phyloP scores from a whole-genome alignment of 148 eudicot genomes.

The Nyssa sinensis region DNA sequence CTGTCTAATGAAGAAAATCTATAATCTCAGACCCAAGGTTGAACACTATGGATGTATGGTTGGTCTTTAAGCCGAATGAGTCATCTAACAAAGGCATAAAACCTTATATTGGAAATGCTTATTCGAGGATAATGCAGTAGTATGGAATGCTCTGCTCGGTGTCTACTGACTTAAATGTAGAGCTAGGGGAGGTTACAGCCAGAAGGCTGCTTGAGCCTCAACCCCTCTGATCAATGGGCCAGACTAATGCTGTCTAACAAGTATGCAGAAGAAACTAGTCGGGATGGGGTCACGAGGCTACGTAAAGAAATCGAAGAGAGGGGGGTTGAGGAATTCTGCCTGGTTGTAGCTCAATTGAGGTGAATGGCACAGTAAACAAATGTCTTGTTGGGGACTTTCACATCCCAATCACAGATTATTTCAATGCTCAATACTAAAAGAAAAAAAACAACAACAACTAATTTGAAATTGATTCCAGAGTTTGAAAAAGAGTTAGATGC shows the following conservation, averaged over 20 bases:
- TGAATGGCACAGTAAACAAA: neutral
- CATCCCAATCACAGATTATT: too few relatives aligned
- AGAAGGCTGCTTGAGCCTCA: neutral
- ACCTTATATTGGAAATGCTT: neutral
- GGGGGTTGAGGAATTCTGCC: neutral
- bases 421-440: neutral
- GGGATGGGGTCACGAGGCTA: neutral
- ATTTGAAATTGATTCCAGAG: neutral
- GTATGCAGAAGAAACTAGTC: neutral
- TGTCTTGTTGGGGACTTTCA: neutral
- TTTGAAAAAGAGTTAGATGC: neutral
- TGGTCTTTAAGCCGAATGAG: neutral
- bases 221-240: neutral
- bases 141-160: neutral
- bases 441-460: neutral
- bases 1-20: neutral
- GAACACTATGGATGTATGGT: neutral
- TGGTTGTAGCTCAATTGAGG: neutral
- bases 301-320: neutral
- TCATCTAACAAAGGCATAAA: neutral
- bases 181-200: neutral
- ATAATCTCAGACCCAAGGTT: neutral
- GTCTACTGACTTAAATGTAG: neutral
- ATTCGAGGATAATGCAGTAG: neutral
- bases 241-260: neutral